Conservation (phyloP, 371 early-diverging fungal genomes). For the Dichotomocladium elegans region DNA sequence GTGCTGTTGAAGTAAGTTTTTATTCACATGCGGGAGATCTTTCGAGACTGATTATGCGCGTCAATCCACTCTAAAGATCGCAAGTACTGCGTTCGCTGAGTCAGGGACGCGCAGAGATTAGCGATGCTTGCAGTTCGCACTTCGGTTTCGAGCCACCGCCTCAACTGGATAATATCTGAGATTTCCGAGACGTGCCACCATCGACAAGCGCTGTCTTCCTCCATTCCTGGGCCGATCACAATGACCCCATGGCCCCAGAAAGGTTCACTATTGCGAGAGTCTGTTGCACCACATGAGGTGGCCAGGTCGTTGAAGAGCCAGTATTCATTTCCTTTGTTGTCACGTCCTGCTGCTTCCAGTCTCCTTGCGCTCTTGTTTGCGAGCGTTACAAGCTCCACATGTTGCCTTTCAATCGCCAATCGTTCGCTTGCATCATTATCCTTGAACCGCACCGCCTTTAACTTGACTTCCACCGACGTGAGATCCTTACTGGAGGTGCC, state of each 20-base stretch:
- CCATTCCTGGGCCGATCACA: conserved; percentile 32
- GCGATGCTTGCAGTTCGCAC: background rate
- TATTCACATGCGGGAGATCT: background rate
- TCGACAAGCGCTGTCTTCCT: background rate
- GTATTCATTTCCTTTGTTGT: conserved; percentile 32
- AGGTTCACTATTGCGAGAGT: conserved; percentile 25
- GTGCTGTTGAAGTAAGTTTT: background rate
- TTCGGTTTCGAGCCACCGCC: background rate
- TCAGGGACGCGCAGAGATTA: background rate
- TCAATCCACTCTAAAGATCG: conserved; percentile 1
- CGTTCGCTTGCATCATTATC: conserved; percentile 6
- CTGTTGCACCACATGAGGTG: conserved; percentile 3
- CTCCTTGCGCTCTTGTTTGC: conserved; percentile 14
- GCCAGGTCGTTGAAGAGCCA: conserved; percentile 37
- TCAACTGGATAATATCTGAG: background rate
- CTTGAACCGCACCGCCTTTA: conserved; percentile 13
- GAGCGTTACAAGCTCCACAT: conserved; percentile 8
- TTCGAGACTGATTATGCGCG: background rate
- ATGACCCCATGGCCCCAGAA: conserved; percentile 36
- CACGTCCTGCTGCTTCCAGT: conserved; percentile 13
- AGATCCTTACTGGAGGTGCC: conserved; percentile 11
- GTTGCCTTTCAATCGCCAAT: conserved; percentile 10
- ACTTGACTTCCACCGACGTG: conserved; percentile 15
- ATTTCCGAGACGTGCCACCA: conserved; percentile 6
- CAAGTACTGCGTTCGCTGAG: conserved; percentile 2